These are phyloP conservation scores for Penicillium janthinellum DNA, from an alignment of 2,329 filamentous ascomycete species.

Conservation along the genomic window DNA sequence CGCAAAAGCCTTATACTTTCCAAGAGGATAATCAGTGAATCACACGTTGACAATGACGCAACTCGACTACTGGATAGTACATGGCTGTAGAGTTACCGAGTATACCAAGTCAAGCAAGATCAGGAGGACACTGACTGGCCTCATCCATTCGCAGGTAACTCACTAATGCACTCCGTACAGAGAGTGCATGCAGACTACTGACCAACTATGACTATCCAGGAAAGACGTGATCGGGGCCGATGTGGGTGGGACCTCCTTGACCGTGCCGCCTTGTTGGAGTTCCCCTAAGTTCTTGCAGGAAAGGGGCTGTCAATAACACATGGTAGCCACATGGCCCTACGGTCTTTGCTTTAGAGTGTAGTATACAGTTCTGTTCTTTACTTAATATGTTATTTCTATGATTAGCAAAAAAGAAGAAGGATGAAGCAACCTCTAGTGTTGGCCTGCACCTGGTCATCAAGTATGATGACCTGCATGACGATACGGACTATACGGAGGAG, in stretches of 20 bases:
- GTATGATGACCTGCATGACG: not conserved
- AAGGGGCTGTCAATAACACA: conserved; percentile 9
- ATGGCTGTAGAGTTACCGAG: too few species aligned
- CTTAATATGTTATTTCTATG: not conserved
- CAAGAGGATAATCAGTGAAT: not conserved
- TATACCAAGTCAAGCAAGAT: not conserved
- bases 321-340: not conserved
- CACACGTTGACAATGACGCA: conserved; percentile 4
- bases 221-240: conserved; percentile 13
- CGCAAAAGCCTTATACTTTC: not conserved
- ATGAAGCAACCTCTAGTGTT: not conserved
- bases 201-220: not conserved
- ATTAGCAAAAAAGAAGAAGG: not conserved
- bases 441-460: not conserved
- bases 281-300: conserved; percentile 11
- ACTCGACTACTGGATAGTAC: not conserved
- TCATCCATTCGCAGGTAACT: not conserved
- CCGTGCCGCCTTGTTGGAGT: not conserved
- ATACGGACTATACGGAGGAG: not conserved
- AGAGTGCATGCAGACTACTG: not conserved
- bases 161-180: not conserved
- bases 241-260: conserved; percentile 11
- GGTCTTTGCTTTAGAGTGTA: not conserved
- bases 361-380: not conserved
- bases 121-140: not conserved